Conservation (phyloP, 164 flowering plant genomes). For the Macadamia integrifolia region DNA sequence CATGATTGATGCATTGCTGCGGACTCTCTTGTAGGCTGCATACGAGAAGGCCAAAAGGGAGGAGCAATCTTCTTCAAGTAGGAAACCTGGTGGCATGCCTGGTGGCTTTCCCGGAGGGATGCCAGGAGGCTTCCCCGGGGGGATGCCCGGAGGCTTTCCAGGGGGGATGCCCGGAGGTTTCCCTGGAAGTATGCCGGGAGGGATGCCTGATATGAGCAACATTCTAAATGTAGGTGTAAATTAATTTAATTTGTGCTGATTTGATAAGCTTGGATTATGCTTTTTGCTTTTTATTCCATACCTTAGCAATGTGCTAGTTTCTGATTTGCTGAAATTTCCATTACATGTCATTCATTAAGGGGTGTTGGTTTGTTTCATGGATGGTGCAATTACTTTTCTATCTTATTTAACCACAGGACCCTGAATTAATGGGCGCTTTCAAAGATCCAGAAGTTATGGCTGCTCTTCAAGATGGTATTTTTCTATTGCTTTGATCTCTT, state of each 20-base stretch:
- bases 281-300: not conserved
- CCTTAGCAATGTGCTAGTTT: not conserved
- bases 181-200: slow-evolving; percentile 46
- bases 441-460: slow-evolving; percentile 95
- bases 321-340: not conserved
- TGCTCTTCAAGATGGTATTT: slow-evolving; percentile 91
- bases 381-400: not conserved
- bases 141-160: slow-evolving; percentile 55
- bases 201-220: slow-evolving; percentile 86
- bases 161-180: slow-evolving; percentile 43
- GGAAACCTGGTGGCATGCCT: slow-evolving; percentile 59
- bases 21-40: slow-evolving; percentile 56
- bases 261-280: not conserved
- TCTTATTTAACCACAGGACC: slow-evolving; percentile 51
- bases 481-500: not conserved
- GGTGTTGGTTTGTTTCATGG: not conserved
- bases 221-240: slow-evolving; percentile 64
- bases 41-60: slow-evolving; percentile 88
- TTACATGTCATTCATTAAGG: not conserved
- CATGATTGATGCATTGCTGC: slow-evolving; percentile 1
- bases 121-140: slow-evolving; percentile 49
- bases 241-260: not conserved
- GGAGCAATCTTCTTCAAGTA: slow-evolving; percentile 74
- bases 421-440: slow-evolving; percentile 93
- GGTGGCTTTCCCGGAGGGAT: slow-evolving; percentile 71